These are phyloP conservation scores for Caryopteris hybrid DNA, from an alignment of 305 asterid genomes.

Conservation along the genomic window DNA sequence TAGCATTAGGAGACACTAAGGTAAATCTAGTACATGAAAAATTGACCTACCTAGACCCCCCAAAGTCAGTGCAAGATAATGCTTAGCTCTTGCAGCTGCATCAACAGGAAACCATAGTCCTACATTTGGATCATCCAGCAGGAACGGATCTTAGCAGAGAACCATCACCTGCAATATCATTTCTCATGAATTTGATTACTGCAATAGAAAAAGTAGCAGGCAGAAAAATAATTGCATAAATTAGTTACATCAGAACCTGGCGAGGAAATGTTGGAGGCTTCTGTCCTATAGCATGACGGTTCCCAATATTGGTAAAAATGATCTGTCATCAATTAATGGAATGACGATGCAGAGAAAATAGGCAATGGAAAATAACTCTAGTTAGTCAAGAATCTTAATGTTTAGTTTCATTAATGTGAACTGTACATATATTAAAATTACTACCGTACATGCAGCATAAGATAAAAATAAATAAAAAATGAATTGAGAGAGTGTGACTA, in stretches of 20 bases:
- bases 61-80: constrained; percentile 65
- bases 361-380: background rate
- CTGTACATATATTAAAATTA: too few relatives aligned
- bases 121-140: constrained; percentile 94
- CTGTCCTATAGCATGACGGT: constrained; percentile 96
- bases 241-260: constrained; percentile 44
- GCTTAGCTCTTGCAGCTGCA: constrained; percentile 93
- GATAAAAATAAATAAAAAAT: background rate
- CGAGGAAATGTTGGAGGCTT: constrained; percentile 93
- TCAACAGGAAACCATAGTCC: constrained; percentile 93
- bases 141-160: constrained; percentile 97
- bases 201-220: background rate
- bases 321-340: constrained; percentile 45
- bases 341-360: background rate
- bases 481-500: background rate
- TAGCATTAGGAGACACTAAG: too few relatives aligned
- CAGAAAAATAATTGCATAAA: background rate
- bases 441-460: too few relatives aligned
- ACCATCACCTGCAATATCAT: constrained; percentile 66
- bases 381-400: too few relatives aligned
- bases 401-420: too few relatives aligned
- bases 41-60: constrained; percentile 81
- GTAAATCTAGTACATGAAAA: constrained; percentile 1
- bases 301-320: constrained; percentile 90
- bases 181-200: background rate